These are phyloP conservation scores for Globisporangium abappressorium DNA, from an alignment of 352 stramenopile genomes.

Conservation along the genomic window DNA sequence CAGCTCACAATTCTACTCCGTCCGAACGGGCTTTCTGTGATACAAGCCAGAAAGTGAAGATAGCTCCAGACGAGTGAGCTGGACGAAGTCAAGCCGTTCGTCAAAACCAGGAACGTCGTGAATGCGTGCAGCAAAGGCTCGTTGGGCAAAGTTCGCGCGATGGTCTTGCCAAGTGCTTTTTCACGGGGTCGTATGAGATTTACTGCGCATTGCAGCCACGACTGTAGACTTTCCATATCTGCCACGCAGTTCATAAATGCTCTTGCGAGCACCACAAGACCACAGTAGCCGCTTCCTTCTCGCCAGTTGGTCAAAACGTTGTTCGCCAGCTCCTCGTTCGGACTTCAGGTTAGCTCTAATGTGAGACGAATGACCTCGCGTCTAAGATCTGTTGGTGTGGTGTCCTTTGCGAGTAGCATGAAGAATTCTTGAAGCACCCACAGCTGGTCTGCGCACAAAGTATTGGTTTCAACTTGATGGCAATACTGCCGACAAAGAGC, in stretches of 20 bases:
- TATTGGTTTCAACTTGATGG: background rate
- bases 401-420: background rate
- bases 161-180: background rate
- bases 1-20: background rate
- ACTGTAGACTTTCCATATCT: background rate
- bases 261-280: background rate
- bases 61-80: background rate
- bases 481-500: conserved; percentile 5
- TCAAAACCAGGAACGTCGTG: background rate
- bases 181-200: background rate
- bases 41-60: background rate
- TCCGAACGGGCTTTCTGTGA: background rate
- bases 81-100: background rate
- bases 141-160: background rate
- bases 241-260: background rate
- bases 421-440: conserved; percentile 8
- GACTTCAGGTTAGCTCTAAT: background rate
- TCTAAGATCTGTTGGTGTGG: background rate
- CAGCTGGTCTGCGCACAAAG: background rate
- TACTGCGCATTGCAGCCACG: background rate
- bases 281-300: background rate
- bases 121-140: background rate
- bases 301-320: conserved; percentile 2
- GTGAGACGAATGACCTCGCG: background rate
- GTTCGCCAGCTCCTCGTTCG: background rate